Base-by-base conservation (phyloP, 73 alveolate species). In the Paramecium sonneborni region DNA sequence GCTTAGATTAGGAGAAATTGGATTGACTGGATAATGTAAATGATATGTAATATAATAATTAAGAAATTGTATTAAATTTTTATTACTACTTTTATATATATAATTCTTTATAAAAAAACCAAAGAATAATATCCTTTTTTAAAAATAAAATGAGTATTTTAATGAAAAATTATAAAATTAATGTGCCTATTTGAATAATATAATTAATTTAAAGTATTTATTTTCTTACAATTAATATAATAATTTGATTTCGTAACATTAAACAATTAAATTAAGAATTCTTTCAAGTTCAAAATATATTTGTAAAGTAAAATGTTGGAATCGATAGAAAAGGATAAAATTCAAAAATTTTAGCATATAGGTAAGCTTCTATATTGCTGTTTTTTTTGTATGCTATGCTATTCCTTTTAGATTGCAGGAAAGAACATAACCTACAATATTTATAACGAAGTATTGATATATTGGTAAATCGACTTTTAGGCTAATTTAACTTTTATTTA, bases 1-100 rank as follows among this genome's bases (percentile, higher is more conserved):
- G 87, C 18, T 34, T 9, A 74, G 87, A 38, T 28, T 74, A 39
- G 87, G 67, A 14, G n/a, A 74, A 74, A 34, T 74, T 74, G 58
- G 58, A 21, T 74, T 74, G 44, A 37, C 87, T 74, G 57, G 87
- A 1, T 21, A 32, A 21, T 24, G 46, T 67, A 32, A 67, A 21
- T 67, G 39, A 32, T n/a, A n/a, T n/a, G n/a, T n/a, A n/a, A n/a
- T n/a, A n/a, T n/a, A n/a, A n/a, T n/a, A n/a, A n/a, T n/a, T n/a
- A n/a, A n/a, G n/a, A n/a, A n/a, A n/a, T n/a, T n/a, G n/a, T n/a
- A n/a, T n/a, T n/a, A n/a, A n/a, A n/a, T n/a, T n/a, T n/a, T n/a
- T n/a, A n/a, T n/a, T n/a, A n/a, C n/a, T n/a, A n/a, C n/a, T n/a
- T n/a, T n/a, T n/a, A n/a, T n/a, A n/a, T n/a, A n/a, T n/a, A n/a